phyloP scores from a whole-genome alignment of 805 yeast species.

The Kuraishia floccosa region DNA sequence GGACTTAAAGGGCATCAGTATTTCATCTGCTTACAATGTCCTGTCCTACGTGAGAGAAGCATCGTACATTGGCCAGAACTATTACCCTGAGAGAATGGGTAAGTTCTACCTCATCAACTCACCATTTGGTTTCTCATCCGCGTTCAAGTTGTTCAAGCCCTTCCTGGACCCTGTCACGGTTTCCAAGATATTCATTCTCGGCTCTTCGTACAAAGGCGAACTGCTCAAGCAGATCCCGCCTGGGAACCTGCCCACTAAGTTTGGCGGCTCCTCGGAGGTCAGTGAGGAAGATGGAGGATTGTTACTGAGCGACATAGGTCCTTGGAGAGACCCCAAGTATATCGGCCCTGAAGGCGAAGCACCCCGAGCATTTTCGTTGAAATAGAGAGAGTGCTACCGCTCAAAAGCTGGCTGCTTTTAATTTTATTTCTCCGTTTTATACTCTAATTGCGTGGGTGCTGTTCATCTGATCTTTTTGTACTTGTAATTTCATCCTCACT shows the following conservation, averaged over 20 bases:
- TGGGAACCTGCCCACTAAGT: constrained; percentile 83
- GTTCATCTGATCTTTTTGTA: too few relatives aligned
- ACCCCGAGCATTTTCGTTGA: constrained; percentile 54
- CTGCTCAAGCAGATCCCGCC: constrained; percentile 86
- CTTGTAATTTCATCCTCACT: too few relatives aligned
- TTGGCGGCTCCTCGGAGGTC: constrained; percentile 74
- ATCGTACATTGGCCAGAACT: constrained; percentile 88
- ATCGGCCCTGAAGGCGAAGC: constrained; percentile 96
- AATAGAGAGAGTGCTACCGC: too few relatives aligned
- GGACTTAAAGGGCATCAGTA: constrained; percentile 90
- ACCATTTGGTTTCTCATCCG: constrained; percentile 95
- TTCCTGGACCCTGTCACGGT: constrained; percentile 97
- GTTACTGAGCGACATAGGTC: constrained; percentile 84
- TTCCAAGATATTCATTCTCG: constrained; percentile 82
- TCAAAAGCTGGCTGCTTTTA: too few relatives aligned
- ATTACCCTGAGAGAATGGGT: constrained; percentile 99
- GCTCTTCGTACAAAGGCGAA: constrained; percentile 69
- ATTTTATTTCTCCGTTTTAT: too few relatives aligned
- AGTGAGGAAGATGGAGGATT: constrained; percentile 67
- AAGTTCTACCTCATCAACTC: constrained; percentile 92
- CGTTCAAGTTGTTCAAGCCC: constrained; percentile 83
- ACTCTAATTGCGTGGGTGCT: too few relatives aligned
- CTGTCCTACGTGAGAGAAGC: constrained; percentile 87
- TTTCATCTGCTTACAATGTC: constrained; percentile 76
- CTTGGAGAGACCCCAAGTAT: constrained; percentile 87